Base-by-base conservation (phyloP, 768 basidiomycete genomes). In the Melanogaster broomeanus region DNA sequence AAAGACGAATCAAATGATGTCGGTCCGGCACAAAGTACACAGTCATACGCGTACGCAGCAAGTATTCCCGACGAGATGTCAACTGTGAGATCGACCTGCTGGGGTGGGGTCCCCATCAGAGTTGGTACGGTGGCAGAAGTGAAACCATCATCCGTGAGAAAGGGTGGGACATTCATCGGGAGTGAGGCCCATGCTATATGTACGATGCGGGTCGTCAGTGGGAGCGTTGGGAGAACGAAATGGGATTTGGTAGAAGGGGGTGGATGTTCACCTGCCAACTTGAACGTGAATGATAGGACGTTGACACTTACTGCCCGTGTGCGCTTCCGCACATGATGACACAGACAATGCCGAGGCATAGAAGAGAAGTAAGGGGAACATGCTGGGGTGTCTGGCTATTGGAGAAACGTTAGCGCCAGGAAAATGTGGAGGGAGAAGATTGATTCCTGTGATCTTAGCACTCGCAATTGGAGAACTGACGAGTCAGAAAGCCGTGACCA, bases 31-130 rank as follows among this genome's bases (percentile, higher is more conserved):
- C 66, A 67, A 42, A 69, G 56, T 15, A 69, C 43, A 33, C 66
- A 67, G 37, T 67, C 58, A 2, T 56, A 47, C 5, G 39, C 41
- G 39, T 61, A 67, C 11, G 61, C 52, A 11, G 43, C 54, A 25
- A 67, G 49, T 31, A 25, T 1, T 4, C 48, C 56, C 1, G 55
- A 21, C n/a, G 58, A 37, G 2, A 67, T 19, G 12, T 48, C 49
- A 30, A 67, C 56, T 9, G 66, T 66, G n/a, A 67, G 46, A 28
- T 61, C 52, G 38, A 68, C 21, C 42, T 60, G 53, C 44, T 67
- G 65, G 19, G 66, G 61, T 11, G 65, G 66, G 8, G 61, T 66
- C 13, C 65, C 65, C 64, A 67, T 18, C 24, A 63, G 58, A 10
- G 43, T 48, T 18, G 61, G 53, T 6, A 58, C 58, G 8, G 58